Evolutionary conservation across 768 basidiomycete genomes (phyloP).

Genomic region (Asterophora lycoperdoides): DNA sequence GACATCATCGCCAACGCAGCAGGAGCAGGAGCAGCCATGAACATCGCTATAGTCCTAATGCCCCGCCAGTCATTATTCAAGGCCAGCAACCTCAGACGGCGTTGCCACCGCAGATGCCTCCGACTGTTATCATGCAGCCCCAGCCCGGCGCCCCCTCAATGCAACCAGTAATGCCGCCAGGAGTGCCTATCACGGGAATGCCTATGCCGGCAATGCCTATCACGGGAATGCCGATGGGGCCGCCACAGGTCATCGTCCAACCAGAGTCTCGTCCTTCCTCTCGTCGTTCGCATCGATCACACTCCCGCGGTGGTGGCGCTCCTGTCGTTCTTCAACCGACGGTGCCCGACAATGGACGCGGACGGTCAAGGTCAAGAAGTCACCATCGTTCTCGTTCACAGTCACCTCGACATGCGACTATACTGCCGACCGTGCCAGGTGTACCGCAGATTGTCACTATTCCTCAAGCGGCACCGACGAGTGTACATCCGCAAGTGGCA

Average conservation of each 20-base stretch:
- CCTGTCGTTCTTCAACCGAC: not conserved
- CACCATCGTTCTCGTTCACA: conserved; percentile 15
- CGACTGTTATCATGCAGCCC: not conserved
- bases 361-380: conserved; percentile 6
- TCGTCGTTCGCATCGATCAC: conserved; percentile 1
- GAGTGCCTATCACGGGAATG: not conserved
- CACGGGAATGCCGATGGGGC: not conserved
- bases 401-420: conserved; percentile 10
- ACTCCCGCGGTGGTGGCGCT: not conserved
- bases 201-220: too few relatives aligned
- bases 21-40: not conserved
- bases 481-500: not conserved
- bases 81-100: not conserved
- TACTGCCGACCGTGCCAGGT: too few relatives aligned
- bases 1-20: not conserved
- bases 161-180: not conserved
- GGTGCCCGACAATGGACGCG: conserved; percentile 2
- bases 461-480: conserved; percentile 1
- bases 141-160: not conserved
- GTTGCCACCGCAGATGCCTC: not conserved
- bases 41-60: not conserved
- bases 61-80: not conserved
- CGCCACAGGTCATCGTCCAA: not conserved
- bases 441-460: not conserved
- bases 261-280: conserved; percentile 6